Evolutionary conservation across 2,329 filamentous ascomycete species (phyloP).

Genomic region (Hypocreales sp.): DNA sequence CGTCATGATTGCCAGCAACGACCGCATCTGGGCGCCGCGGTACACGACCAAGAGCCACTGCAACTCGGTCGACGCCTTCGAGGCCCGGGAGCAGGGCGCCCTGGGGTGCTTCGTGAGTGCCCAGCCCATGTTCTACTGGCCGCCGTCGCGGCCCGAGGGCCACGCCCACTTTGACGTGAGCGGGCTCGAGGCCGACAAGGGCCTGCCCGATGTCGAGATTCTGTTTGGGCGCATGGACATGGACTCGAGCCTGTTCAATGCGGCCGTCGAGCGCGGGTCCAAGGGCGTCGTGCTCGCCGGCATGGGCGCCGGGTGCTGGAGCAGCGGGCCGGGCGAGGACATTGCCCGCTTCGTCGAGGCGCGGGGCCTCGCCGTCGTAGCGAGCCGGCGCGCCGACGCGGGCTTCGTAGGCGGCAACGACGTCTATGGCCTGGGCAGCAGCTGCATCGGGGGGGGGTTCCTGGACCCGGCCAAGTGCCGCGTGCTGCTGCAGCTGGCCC

Average conservation of each 20-base stretch:
- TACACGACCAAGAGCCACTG: constrained; percentile 48
- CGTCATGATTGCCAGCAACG: constrained; percentile 45
- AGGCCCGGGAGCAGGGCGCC: constrained; percentile 37
- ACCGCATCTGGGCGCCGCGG: constrained; percentile 40
- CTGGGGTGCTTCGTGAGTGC: constrained; percentile 43
- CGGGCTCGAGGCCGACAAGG: constrained; percentile 8
- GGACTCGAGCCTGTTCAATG: constrained; percentile 27
- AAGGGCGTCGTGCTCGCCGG: constrained; percentile 40
- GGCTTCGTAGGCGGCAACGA: constrained; percentile 30
- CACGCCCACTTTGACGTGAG: constrained; percentile 26
- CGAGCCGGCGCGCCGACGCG: constrained; percentile 32
- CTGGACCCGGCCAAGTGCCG: constrained; percentile 40
- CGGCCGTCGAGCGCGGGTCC: constrained; percentile 31
- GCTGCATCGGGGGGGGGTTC: constrained; percentile 26
- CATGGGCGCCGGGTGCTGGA: constrained; percentile 36
- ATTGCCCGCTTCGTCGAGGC: constrained; percentile 27
- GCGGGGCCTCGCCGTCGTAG: constrained; percentile 29
- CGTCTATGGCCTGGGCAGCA: constrained; percentile 11
- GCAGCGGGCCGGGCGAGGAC: constrained; percentile 18
- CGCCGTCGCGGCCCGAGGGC: constrained; percentile 29
- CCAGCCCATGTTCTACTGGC: constrained; percentile 44
- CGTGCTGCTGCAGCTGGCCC: constrained; percentile 30
- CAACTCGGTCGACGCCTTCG: constrained; percentile 48
- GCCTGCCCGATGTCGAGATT: constrained; percentile 38
- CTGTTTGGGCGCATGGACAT: constrained; percentile 40